Base-by-base conservation (phyloP, 2,329 filamentous ascomycete genomes). In the Chrysoporthe cubensis region DNA sequence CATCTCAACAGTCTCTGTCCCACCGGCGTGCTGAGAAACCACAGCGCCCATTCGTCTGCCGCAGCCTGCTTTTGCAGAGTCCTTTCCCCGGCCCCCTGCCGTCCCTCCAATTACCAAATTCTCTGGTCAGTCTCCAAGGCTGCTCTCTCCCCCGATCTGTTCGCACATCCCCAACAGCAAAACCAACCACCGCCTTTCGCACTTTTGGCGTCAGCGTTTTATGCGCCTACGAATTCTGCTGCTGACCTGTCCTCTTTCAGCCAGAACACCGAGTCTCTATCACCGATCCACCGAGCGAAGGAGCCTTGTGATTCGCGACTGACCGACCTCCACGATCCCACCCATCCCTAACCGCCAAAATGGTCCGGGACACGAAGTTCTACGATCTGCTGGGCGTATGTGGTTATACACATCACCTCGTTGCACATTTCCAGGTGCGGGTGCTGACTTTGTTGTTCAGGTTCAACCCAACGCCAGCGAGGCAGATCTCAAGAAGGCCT, bases 401-500 rank as follows among this genome's bases (percentile, higher is more conserved):
- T 82, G 65, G 16, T 50, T 40, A 34, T 54, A 43, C 21, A 37
- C 37, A 61, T 61, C 56, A 21, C 8, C 59, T 26, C 3, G 4
- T 11, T 18, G 11, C 9, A 18, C 18, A 42, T 48, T 59, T 18
- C 54, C 56, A 50, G 48, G 34, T 18, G 54, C 37, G 11, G 34
- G 50, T 63, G 54, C 42, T 54, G 68, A 79, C 75, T 63, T 7
- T 43, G 46, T 66, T 40, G 46, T 50, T 54, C 73, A 96, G 93
- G 92, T 96, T 73, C 72, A 91, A 74, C 90, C 93, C 72, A 89
- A 87, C 75, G 92, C 92, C 72, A 91, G 91, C 68, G 95, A 98
- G 75, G 84, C 90, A 73, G 91, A 97, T 81, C 84, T 99, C 72
- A 97, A 96, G 85, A 94, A 94, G 76, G 94, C 90, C 74, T 97